phyloP scores from a whole-genome alignment of 352 stramenopile genomes.

The Phytophthora citrophthora region DNA sequence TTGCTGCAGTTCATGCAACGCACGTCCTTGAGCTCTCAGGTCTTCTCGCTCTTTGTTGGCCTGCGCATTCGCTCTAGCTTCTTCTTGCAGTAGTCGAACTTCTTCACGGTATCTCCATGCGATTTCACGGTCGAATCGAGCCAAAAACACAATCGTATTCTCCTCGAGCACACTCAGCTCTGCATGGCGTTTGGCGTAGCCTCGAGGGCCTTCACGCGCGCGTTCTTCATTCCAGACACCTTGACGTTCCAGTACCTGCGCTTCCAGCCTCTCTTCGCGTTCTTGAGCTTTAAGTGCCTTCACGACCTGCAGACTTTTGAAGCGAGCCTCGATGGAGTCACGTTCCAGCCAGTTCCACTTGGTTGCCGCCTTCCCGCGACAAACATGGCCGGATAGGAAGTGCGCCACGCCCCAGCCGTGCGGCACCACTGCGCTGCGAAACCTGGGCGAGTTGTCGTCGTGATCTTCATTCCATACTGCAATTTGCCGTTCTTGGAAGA shows the following conservation, averaged over 20 bases:
- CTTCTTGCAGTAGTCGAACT: conserved; percentile 53
- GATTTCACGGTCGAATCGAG: conserved; percentile 53
- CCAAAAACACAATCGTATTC: conserved; percentile 54
- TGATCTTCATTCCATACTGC: conserved; percentile 23
- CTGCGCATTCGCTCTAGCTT: conserved; percentile 47
- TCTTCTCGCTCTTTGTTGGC: conserved; percentile 51
- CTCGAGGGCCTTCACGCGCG: conserved; percentile 71
- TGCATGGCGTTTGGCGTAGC: conserved; percentile 71
- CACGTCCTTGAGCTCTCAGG: conserved; percentile 42
- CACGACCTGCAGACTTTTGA: conserved; percentile 73
- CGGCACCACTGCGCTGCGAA: conserved; percentile 45
- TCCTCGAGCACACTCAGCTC: conserved; percentile 71
- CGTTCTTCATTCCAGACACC: conserved; percentile 68
- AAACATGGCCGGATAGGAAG: conserved; percentile 58
- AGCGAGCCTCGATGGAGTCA: conserved; percentile 76
- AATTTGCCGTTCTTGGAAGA: conserved; percentile 63
- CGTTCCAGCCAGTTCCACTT: conserved; percentile 66
- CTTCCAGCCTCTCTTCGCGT: conserved; percentile 62
- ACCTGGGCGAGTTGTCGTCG: conserved; percentile 19
- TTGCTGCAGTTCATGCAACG: conserved; percentile 67
- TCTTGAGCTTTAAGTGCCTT: conserved; percentile 77
- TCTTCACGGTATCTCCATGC: conserved; percentile 53
- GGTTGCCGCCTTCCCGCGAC: conserved; percentile 9
- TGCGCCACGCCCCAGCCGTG: conserved; percentile 84
- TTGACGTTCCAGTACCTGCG: conserved; percentile 69